Base-by-base conservation (phyloP, 345 rosid genomes). In the Isatis tinctoria region DNA sequence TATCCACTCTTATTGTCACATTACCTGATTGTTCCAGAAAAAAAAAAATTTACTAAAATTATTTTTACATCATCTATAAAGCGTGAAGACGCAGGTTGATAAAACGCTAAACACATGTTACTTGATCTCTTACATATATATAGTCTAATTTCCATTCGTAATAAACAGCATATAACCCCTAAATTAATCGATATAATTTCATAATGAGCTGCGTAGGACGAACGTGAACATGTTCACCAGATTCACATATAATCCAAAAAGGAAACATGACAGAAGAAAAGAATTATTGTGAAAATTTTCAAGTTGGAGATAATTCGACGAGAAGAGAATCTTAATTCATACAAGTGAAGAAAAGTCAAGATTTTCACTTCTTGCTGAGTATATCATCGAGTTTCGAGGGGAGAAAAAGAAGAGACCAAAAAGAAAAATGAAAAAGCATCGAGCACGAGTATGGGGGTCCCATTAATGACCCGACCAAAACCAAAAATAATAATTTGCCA, bases 161-260 rank as follows among this genome's bases (percentile, higher is more conserved):
- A n/a, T n/a, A n/a, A n/a, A n/a, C n/a, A n/a, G n/a, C n/a, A n/a
- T n/a, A n/a, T n/a, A n/a, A n/a, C n/a, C 24, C 37, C 10, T 35
- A 18, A 36, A 36, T 11, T 18, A 36, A 59, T 13, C n/a, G 49
- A 26, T 14, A 13, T 17, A 6, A 33, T 16, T 10, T 9, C 4
- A 27, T 41, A 4, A 16, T n/a, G 8, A 26, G 40, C 32, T 24
- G 26, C 8, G 27, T 39, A 11, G 45, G 32, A 69, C 7, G 56
- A 70, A 22, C 22, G 75, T 72, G 69, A 72, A 61, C 75, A 37
- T 28, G 52, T 61, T 72, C 61, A 71, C 75, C 10, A 47, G 12
- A 47, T 47, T 16, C 28, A 22, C 57, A 47, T 22, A 45, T 43
- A 58, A 6, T 22, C 48, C 59, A 58, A 20, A 41, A 28, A 28